Percentiles rank a stretch among this genome's conserved stretches.
Conservation (phyloP, 2,329 filamentous ascomycete species). For the Zasmidium angulare region DNA sequence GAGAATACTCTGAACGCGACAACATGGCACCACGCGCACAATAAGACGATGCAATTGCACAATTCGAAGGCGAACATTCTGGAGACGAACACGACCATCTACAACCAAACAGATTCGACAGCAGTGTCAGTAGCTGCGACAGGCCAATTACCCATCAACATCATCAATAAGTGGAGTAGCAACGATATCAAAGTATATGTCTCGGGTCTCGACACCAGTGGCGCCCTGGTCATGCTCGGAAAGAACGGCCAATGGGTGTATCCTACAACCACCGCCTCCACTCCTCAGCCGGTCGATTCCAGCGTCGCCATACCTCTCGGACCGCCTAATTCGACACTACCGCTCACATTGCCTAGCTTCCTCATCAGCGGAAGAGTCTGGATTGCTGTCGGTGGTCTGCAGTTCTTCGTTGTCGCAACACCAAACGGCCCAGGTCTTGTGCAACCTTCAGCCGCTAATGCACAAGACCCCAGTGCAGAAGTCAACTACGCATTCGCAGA, state of each 20-base stretch:
- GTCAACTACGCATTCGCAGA: slow-evolving; percentile 46
- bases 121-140: slow-evolving; percentile 1
- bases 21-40: slow-evolving; percentile 9
- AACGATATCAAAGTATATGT: slow-evolving; percentile 45
- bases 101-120: slow-evolving; percentile 1
- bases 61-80: background rate
- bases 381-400: slow-evolving; percentile 45
- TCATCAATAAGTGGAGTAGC: slow-evolving; percentile 46
- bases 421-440: slow-evolving; percentile 43
- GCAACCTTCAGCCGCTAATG: slow-evolving; percentile 48
- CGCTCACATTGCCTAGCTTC: slow-evolving; percentile 43
- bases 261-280: slow-evolving; percentile 38
- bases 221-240: slow-evolving; percentile 44
- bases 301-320: slow-evolving; percentile 45
- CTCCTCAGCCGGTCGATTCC: slow-evolving; percentile 38
- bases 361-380: slow-evolving; percentile 47
- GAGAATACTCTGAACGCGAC: slow-evolving; percentile 24
- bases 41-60: background rate
- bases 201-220: slow-evolving; percentile 43
- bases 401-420: slow-evolving; percentile 44
- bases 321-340: slow-evolving; percentile 36
- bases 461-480: slow-evolving; percentile 42
- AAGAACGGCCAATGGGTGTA: slow-evolving; percentile 43
- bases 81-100: background rate
- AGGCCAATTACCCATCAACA: slow-evolving; percentile 19